phyloP scores from a whole-genome alignment of 257 asterid species.

The Solanum chiquidenum region DNA sequence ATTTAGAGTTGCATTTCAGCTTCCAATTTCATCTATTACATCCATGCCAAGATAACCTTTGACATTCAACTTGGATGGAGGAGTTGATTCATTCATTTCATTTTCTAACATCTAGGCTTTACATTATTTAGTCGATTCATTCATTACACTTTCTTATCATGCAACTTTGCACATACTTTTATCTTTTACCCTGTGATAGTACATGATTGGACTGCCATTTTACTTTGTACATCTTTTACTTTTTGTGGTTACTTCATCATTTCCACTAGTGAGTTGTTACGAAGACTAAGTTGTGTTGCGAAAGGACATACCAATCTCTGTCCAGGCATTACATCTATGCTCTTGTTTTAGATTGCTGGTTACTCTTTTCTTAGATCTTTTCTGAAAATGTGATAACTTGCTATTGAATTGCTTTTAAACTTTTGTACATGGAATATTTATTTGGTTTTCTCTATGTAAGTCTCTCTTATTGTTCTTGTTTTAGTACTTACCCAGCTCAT shows the following conservation, averaged over 20 bases:
- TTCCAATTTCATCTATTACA: neutral
- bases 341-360: neutral
- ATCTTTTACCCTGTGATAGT: neutral
- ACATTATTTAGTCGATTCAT: neutral
- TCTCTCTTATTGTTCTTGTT: neutral
- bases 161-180: neutral
- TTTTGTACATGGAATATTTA: neutral
- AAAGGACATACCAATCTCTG: neutral
- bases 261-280: neutral
- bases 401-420: neutral
- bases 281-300: neutral
- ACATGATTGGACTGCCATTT: neutral
- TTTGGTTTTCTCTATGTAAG: neutral
- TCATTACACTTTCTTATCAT: neutral
- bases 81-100: neutral
- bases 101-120: neutral
- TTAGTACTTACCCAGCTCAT: neutral
- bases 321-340: rapidly evolving
- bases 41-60: neutral
- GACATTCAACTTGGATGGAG: neutral
- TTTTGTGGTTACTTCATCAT: neutral
- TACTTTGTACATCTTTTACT: neutral
- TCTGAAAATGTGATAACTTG: neutral
- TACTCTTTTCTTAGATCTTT: neutral
- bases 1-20: neutral